Conservation (phyloP, 2,329 filamentous ascomycete genomes). For the Drechslerella stenobrocha region DNA sequence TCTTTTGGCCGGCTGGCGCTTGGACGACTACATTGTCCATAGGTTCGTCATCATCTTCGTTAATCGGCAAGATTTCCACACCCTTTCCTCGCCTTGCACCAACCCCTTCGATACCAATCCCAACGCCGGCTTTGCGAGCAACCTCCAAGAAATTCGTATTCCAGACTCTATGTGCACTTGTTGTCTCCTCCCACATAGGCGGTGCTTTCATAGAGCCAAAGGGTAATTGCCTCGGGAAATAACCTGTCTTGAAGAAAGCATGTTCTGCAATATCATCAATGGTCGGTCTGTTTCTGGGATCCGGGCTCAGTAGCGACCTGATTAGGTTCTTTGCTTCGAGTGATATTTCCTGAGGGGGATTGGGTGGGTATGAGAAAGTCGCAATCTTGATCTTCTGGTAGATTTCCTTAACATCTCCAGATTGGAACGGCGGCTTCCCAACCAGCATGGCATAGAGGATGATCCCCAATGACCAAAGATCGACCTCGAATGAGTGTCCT, state of each 20-base stretch:
- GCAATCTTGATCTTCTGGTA: conserved; percentile 62
- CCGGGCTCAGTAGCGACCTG: conserved; percentile 69
- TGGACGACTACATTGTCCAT: conserved; percentile 44
- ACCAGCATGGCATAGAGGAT: conserved; percentile 93
- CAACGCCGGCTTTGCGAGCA: conserved; percentile 51
- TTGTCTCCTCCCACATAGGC: conserved; percentile 57
- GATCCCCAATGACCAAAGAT: conserved; percentile 96
- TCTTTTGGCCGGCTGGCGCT: conserved; percentile 40
- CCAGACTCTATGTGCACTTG: conserved; percentile 46
- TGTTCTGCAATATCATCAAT: conserved; percentile 79
- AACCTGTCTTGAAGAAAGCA: conserved; percentile 75
- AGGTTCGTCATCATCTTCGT: conserved; percentile 36
- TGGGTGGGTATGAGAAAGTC: conserved; percentile 58
- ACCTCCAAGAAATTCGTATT: conserved; percentile 51
- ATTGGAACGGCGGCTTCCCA: conserved; percentile 94
- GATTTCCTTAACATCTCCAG: conserved; percentile 82
- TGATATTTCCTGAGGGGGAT: conserved; percentile 70
- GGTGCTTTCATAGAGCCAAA: conserved; percentile 57
- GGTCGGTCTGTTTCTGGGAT: conserved; percentile 73
- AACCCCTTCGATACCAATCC: conserved; percentile 49
- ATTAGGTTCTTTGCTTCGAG: conserved; percentile 77
- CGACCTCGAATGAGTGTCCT: conserved; percentile 80
- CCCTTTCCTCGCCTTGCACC: conserved; percentile 49
- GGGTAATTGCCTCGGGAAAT: conserved; percentile 65
- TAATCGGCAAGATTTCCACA: conserved; percentile 42